Evolutionary conservation across 257 asterid genomes (phyloP).

Genomic region (Schizonepeta tenuifolia): DNA sequence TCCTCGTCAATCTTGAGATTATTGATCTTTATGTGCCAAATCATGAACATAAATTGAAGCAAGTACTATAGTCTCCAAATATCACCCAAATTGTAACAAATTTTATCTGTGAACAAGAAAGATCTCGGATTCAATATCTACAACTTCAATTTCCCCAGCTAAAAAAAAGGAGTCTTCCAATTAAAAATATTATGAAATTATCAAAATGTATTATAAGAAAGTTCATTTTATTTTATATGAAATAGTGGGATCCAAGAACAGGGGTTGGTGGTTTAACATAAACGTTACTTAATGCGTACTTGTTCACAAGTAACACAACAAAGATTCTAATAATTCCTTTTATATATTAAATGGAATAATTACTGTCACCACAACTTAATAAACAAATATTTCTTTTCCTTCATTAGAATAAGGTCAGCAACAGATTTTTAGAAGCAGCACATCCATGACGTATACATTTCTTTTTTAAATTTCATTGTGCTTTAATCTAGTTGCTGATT

Average conservation of each 20-base stretch:
- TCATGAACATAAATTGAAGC: too few relatives aligned
- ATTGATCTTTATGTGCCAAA: too few relatives aligned
- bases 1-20: too few relatives aligned
- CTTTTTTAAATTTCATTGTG: neutral
- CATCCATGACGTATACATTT: neutral
- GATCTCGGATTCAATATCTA: too few relatives aligned
- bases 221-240: neutral
- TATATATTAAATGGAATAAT: slow-evolving; percentile 14
- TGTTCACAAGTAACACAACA: slow-evolving; percentile 30
- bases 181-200: neutral
- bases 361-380: slow-evolving; percentile 34
- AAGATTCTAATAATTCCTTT: neutral
- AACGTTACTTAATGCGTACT: slow-evolving; percentile 18
- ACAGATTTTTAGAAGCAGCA: neutral
- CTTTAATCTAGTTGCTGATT: neutral
- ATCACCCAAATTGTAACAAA: too few relatives aligned
- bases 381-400: neutral
- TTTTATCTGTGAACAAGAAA: too few relatives aligned
- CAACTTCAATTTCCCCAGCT: too few relatives aligned
- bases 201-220: neutral
- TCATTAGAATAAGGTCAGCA: neutral
- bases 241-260: slow-evolving; percentile 24
- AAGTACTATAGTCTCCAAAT: too few relatives aligned
- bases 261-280: slow-evolving; percentile 37
- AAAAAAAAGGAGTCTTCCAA: too few relatives aligned